Percentiles rank a stretch among this genome's conserved stretches.
These are phyloP conservation scores for Thymus quinquecostatus DNA, from an alignment of 257 asterid species.

Conservation along the genomic window DNA sequence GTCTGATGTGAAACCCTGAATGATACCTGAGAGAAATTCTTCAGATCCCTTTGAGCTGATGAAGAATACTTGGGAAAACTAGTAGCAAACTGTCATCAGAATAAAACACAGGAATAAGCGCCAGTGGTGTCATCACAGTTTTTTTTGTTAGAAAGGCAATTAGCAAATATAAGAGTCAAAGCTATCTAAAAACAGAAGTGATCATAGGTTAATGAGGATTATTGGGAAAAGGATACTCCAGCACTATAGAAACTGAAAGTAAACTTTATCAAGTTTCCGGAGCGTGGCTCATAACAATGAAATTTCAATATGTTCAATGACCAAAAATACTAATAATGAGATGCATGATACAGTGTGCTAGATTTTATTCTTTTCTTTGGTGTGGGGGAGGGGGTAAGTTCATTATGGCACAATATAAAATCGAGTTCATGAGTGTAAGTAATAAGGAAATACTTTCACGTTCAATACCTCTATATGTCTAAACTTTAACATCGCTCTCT, in stretches of 20 bases:
- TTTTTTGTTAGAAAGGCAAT: background rate
- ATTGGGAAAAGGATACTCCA: background rate
- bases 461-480: too few relatives aligned
- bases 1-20: background rate
- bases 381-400: background rate
- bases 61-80: slow-evolving; percentile 86
- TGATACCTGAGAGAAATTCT: slow-evolving; percentile 76
- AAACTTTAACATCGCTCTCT: background rate
- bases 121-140: background rate
- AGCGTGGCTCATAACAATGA: background rate
- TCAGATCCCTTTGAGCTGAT: slow-evolving; percentile 87
- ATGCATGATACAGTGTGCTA: background rate
- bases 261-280: background rate
- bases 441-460: background rate
- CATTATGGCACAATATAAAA: background rate
- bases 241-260: background rate
- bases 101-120: slow-evolving; percentile 22
- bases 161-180: background rate
- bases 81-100: slow-evolving; percentile 70
- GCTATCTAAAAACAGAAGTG: slow-evolving; percentile 24
- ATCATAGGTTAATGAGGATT: slow-evolving; percentile 1
- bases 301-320: background rate
- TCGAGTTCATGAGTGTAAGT: background rate
- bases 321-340: background rate
- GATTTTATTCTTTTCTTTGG: background rate